These are phyloP conservation scores for Peribolospora kevripleyi DNA, from an alignment of 768 basidiomycete species.

Conservation along the genomic window DNA sequence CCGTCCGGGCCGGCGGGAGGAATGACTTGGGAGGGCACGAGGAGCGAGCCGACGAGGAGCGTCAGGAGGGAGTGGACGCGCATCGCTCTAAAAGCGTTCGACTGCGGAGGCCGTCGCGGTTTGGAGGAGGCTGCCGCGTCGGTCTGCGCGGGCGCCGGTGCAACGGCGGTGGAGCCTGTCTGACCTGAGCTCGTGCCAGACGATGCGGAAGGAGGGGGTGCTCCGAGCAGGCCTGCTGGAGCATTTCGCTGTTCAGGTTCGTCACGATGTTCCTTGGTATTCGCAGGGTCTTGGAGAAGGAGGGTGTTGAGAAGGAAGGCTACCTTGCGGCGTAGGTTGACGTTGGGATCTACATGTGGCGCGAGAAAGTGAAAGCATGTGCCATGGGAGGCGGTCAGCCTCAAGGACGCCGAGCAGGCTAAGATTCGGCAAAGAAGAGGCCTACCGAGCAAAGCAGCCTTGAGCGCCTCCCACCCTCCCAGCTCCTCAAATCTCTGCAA, in stretches of 20 bases:
- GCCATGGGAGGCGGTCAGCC: not conserved
- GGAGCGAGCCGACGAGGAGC: constrained; percentile 2
- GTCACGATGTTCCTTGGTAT: not conserved
- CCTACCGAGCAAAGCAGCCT: constrained; percentile 36
- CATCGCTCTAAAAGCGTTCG: not conserved
- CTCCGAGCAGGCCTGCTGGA: too few species aligned
- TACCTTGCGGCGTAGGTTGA: constrained; percentile 49
- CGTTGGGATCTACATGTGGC: constrained; percentile 38
- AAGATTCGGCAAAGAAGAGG: constrained; percentile 1
- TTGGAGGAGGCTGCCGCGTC: too few species aligned
- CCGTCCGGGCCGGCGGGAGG: constrained; percentile 8
- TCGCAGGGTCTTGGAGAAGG: constrained; percentile 27
- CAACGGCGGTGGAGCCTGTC: too few species aligned
- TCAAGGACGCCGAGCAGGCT: not conserved
- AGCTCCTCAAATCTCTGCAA: constrained; percentile 24
- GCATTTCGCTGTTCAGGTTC: too few species aligned
- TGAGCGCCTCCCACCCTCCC: constrained; percentile 42
- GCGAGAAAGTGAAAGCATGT: constrained; percentile 1
- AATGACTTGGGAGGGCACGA: not conserved
- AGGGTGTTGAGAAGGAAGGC: constrained; percentile 52
- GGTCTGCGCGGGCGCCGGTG: too few species aligned
- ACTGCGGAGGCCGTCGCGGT: too few species aligned
- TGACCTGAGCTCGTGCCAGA: not conserved
- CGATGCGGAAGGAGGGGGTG: not conserved
- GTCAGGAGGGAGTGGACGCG: constrained; percentile 5